phyloP scores from a whole-genome alignment of 2,329 filamentous ascomycete genomes.

The Colletotrichum euphorbiae region DNA sequence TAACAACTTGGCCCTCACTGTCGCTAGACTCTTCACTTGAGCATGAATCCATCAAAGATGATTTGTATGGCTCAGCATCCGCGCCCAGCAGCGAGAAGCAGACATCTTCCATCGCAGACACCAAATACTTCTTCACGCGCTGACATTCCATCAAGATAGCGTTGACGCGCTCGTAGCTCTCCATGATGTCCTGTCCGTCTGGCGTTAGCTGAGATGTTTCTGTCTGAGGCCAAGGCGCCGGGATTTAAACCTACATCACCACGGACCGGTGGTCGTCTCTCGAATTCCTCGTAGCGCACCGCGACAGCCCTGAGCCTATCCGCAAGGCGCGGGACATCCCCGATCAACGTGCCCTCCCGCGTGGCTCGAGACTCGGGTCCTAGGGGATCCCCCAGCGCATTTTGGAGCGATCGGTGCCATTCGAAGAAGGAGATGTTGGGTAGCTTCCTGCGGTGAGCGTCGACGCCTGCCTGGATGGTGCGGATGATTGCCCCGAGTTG shows the following conservation, averaged over 20 bases:
- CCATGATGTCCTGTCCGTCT: not conserved
- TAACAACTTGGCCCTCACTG: not conserved
- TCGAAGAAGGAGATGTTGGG: not conserved
- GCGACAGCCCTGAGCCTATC: not conserved
- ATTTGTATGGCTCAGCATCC: not conserved
- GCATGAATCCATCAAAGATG: not conserved
- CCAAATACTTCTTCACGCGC: not conserved
- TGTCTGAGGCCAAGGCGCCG: too few species aligned
- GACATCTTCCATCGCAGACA: not conserved
- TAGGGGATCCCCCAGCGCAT: not conserved
- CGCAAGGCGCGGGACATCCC: not conserved
- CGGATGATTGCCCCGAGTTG: not conserved
- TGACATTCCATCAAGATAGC: not conserved
- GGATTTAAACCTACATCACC: not conserved
- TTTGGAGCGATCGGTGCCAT: not conserved
- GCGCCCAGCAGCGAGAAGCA: not conserved
- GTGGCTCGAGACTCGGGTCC: not conserved
- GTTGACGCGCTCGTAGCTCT: constrained; percentile 1
- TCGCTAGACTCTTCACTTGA: not conserved
- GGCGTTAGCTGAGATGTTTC: not conserved
- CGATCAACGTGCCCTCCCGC: not conserved
- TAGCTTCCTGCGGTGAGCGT: not conserved
- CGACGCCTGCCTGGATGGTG: not conserved
- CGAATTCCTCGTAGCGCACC: not conserved
- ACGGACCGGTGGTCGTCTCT: not conserved